Evolutionary conservation across 2,329 filamentous ascomycete genomes (phyloP).

Genomic region (Penicillium griseofulvum): DNA sequence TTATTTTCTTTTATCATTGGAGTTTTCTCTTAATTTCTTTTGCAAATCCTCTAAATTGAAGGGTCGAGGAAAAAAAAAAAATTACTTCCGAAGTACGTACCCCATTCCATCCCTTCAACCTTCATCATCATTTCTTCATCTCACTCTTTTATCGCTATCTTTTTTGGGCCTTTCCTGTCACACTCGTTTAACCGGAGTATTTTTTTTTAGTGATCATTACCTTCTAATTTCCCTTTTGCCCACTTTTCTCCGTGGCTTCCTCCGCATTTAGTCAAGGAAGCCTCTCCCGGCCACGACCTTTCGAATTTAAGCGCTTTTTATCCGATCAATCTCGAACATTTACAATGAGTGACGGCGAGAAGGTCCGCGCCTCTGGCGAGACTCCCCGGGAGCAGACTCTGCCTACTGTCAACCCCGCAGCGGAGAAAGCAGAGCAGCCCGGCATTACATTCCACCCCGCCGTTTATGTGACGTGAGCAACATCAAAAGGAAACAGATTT

Average conservation of each 20-base stretch:
- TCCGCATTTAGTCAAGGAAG: slow-evolving; percentile 44
- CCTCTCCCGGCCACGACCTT: slow-evolving; percentile 46
- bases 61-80: slow-evolving; percentile 1
- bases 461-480: slow-evolving; percentile 70
- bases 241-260: slow-evolving; percentile 41
- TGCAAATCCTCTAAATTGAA: neutral
- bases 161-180: slow-evolving; percentile 3
- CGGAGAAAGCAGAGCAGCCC: slow-evolving; percentile 64
- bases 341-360: slow-evolving; percentile 70
- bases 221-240: slow-evolving; percentile 13
- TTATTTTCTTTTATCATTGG: neutral
- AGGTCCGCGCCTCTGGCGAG: slow-evolving; percentile 80
- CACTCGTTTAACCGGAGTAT: slow-evolving; percentile 13
- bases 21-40: neutral
- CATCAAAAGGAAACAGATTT: neutral
- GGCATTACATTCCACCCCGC: slow-evolving; percentile 70
- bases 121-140: slow-evolving; percentile 27
- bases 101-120: slow-evolving; percentile 22
- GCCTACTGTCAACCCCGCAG: slow-evolving; percentile 74
- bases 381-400: slow-evolving; percentile 54
- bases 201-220: slow-evolving; percentile 24
- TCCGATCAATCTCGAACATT: slow-evolving; percentile 39
- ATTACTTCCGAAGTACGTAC: slow-evolving; percentile 17
- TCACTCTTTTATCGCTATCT: slow-evolving; percentile 9
- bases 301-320: slow-evolving; percentile 50